These are phyloP conservation scores for Planoprotostelium fungivorum DNA, from an alignment of 78 protist genomes.

Conservation along the genomic window DNA sequence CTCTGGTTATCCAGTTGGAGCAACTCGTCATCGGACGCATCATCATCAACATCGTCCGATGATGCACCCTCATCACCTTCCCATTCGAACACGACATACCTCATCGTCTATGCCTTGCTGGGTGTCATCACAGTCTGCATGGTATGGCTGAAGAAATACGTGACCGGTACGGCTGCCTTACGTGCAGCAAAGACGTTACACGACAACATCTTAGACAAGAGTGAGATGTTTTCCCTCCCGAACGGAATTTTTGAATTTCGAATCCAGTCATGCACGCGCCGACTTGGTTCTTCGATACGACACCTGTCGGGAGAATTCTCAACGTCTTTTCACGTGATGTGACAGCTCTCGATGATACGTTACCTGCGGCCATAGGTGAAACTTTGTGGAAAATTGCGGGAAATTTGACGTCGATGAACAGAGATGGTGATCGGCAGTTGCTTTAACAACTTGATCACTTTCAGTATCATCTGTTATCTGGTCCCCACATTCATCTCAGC, in stretches of 20 bases:
- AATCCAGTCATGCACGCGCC: constrained; percentile 64
- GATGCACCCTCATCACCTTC: background rate
- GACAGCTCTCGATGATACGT: constrained; percentile 42
- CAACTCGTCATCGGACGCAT: no score
- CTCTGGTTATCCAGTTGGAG: background rate
- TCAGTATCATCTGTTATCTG: constrained; percentile 12
- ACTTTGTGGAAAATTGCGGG: no score
- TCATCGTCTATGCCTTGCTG: background rate
- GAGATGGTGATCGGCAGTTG: background rate
- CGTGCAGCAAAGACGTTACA: background rate
- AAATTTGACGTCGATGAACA: no score
- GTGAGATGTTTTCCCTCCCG: background rate
- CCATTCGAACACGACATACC: background rate
- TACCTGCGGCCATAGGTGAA: constrained; percentile 7
- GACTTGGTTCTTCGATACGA: constrained; percentile 94
- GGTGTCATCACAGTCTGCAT: background rate
- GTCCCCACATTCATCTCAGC: background rate
- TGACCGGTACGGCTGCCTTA: background rate
- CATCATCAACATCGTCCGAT: no score
- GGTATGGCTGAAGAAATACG: background rate
- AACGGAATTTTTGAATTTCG: background rate
- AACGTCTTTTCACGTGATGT: constrained; percentile 91
- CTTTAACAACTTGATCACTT: constrained; percentile 8
- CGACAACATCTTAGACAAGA: background rate
- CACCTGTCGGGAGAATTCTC: constrained; percentile 95